Evolutionary conservation across 805 yeast species (phyloP).

Genomic region (Metschnikowia reukaufii): DNA sequence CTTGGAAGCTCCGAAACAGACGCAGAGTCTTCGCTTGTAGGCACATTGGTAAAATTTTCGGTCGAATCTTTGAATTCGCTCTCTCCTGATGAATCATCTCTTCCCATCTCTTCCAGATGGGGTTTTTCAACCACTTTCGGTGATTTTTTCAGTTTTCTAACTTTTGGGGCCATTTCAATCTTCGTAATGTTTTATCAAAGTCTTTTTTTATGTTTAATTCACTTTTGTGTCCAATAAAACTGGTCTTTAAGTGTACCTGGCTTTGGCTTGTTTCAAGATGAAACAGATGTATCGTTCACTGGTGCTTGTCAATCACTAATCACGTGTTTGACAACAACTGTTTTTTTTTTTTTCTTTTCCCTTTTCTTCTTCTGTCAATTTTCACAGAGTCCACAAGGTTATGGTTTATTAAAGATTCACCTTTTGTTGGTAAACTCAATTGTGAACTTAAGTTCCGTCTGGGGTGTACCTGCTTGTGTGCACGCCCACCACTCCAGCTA

Average conservation of each 20-base stretch:
- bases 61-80: slow-evolving; percentile 9
- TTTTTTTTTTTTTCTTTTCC: too few relatives aligned
- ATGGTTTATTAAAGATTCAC: too few relatives aligned
- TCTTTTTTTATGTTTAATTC: too few relatives aligned
- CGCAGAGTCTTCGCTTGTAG: too few relatives aligned
- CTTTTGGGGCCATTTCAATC: not conserved
- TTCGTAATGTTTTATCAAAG: too few relatives aligned
- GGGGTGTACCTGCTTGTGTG: not conserved
- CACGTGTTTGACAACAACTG: not conserved
- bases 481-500: not conserved
- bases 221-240: too few relatives aligned
- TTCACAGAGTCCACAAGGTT: too few relatives aligned
- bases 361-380: too few relatives aligned
- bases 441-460: not conserved
- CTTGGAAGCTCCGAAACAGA: too few relatives aligned
- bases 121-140: not conserved
- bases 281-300: not conserved
- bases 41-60: not conserved
- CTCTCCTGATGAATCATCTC: slow-evolving; percentile 5
- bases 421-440: too few relatives aligned
- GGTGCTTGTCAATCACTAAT: not conserved
- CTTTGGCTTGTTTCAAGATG: not conserved
- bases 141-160: not conserved
- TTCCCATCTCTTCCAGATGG: not conserved
- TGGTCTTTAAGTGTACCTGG: not conserved